Evolutionary conservation across 2,329 filamentous ascomycete genomes (phyloP).

Genomic region (Aspergillus ochraceoroseus): DNA sequence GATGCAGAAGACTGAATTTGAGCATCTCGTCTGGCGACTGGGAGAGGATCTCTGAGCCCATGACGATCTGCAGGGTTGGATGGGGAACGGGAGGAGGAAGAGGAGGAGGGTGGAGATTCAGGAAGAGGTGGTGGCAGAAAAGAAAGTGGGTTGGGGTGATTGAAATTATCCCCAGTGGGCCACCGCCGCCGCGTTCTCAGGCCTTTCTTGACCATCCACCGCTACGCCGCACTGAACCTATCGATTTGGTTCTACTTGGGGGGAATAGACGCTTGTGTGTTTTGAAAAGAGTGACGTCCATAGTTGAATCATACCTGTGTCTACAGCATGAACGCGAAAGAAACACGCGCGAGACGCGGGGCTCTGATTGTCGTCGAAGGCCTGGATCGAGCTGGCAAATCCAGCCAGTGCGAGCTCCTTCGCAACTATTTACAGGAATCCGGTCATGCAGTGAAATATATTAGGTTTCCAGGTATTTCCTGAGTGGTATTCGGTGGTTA

Average conservation of each 20-base stretch:
- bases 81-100: not conserved
- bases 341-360: constrained; percentile 48
- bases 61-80: constrained; percentile 19
- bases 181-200: not conserved
- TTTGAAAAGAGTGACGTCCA: too few relatives aligned
- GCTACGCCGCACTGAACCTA: too few relatives aligned
- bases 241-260: too few relatives aligned
- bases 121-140: constrained; percentile 2
- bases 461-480: constrained; percentile 60
- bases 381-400: constrained; percentile 85
- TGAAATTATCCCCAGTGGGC: too few relatives aligned
- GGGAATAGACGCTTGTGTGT: too few relatives aligned
- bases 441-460: constrained; percentile 52
- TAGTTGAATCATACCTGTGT: too few relatives aligned
- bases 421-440: constrained; percentile 49
- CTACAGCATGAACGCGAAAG: constrained; percentile 16
- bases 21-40: constrained; percentile 33
- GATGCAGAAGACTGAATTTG: constrained; percentile 36
- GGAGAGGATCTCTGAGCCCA: constrained; percentile 27
- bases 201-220: too few relatives aligned
- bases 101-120: not conserved
- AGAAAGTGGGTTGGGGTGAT: too few relatives aligned
- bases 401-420: constrained; percentile 75
- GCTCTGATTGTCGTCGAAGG: constrained; percentile 81
- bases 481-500: not conserved